phyloP scores from a whole-genome alignment of 1,139 yeast species.

The Yamadazyma membranifaciens region DNA sequence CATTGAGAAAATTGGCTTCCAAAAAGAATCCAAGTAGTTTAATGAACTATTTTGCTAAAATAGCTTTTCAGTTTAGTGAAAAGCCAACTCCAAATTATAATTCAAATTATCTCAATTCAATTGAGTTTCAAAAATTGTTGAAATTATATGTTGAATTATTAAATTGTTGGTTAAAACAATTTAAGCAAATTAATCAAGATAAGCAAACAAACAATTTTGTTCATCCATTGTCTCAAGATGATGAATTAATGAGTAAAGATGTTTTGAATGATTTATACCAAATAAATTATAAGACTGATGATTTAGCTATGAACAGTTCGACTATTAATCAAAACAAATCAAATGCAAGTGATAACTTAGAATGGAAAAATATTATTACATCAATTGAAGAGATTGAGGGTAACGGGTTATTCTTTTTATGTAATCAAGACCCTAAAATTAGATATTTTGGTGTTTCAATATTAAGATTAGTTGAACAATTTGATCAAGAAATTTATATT shows the following conservation, averaged over 20 bases:
- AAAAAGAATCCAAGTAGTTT: conserved; percentile 70
- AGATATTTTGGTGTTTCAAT: conserved; percentile 76
- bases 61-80: conserved; percentile 79
- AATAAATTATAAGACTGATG: conserved; percentile 39
- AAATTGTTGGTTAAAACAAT: conserved; percentile 75
- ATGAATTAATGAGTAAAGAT: conserved; percentile 40
- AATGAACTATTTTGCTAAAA: conserved; percentile 72
- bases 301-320: conserved; percentile 25
- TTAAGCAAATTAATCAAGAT: conserved; percentile 31
- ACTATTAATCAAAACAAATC: conserved; percentile 21
- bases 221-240: conserved; percentile 35
- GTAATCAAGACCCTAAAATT: conserved; percentile 79
- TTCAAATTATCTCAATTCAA: conserved; percentile 52
- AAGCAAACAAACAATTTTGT: conserved; percentile 19
- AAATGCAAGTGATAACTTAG: conserved; percentile 61
- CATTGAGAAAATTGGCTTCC: conserved; percentile 65
- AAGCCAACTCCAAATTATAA: conserved; percentile 50
- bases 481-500: conserved; percentile 77
- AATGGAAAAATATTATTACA: conserved; percentile 75
- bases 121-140: conserved; percentile 58
- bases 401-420: conserved; percentile 85
- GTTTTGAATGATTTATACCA: conserved; percentile 45
- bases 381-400: conserved; percentile 95
- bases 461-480: conserved; percentile 71
- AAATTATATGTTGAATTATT: conserved; percentile 75